A percentile compares a stretch with the other conserved stretches of the same genome.
phyloP scores from a whole-genome alignment of 2,329 filamentous ascomycete species.

The Domatiomyces globalis region DNA sequence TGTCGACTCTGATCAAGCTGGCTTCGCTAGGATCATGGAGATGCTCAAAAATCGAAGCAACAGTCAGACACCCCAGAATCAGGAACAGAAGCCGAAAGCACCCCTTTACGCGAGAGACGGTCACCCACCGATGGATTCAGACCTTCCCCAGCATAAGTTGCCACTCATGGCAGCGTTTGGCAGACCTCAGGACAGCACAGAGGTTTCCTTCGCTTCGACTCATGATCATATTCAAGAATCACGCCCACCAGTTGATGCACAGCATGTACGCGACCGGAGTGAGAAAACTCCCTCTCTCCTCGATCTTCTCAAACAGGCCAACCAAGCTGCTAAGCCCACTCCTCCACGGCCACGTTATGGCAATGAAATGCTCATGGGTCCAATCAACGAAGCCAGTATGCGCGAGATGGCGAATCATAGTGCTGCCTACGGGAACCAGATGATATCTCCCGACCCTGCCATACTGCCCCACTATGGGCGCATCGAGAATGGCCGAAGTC shows the following conservation, averaged over 20 bases:
- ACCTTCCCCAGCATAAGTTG: constrained; percentile 2
- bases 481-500: background rate
- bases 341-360: constrained; percentile 9
- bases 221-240: constrained; percentile 9
- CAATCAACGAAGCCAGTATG: background rate
- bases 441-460: background rate
- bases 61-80: constrained; percentile 30
- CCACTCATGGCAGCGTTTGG: constrained; percentile 4
- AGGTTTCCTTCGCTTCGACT: background rate
- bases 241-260: constrained; percentile 7
- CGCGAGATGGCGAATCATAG: background rate
- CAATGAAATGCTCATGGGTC: background rate
- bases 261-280: constrained; percentile 11
- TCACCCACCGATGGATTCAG: constrained; percentile 19
- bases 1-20: constrained; percentile 60
- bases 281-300: constrained; percentile 15
- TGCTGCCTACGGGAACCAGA: background rate
- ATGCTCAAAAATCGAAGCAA: constrained; percentile 53
- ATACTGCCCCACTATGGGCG: background rate
- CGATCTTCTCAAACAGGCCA: constrained; percentile 15
- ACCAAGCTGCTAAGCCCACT: constrained; percentile 14
- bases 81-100: constrained; percentile 21
- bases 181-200: constrained; percentile 2
- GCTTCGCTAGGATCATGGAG: constrained; percentile 66
- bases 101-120: constrained; percentile 25